Evolutionary conservation across 495 filamentous ascomycete species (phyloP).

Genomic region (Chaetomidium leptoderma): DNA sequence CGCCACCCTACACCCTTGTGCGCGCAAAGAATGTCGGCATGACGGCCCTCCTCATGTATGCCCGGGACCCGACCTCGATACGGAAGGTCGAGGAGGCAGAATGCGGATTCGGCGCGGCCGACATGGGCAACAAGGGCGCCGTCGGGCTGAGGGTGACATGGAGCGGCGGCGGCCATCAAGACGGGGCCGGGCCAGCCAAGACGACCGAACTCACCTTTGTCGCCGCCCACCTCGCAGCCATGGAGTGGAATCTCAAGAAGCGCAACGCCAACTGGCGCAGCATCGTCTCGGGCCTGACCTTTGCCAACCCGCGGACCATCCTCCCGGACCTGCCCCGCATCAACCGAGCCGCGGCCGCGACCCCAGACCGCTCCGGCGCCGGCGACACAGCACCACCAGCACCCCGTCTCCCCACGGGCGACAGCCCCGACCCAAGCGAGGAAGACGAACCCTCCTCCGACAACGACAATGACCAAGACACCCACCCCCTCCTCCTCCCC

Average conservation of each 20-base stretch:
- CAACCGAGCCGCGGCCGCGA: conserved; percentile 7
- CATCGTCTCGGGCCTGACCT: conserved; percentile 75
- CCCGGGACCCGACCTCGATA: conserved; percentile 53
- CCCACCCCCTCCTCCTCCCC: not conserved
- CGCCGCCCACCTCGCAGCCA: conserved; percentile 82
- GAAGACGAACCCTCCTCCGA: conserved; percentile 22
- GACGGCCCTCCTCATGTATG: conserved; percentile 83
- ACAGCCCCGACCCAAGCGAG: conserved; percentile 23
- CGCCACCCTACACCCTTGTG: conserved; percentile 45
- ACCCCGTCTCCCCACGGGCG: conserved; percentile 5
- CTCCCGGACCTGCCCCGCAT: conserved; percentile 24
- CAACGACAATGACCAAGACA: not conserved
- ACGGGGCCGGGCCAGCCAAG: conserved; percentile 23
- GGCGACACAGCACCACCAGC: conserved; percentile 15
- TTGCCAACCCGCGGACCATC: conserved; percentile 45
- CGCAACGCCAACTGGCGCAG: conserved; percentile 82
- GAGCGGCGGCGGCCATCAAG: conserved; percentile 3
- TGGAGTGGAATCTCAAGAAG: conserved; percentile 65
- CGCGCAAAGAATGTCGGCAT: conserved; percentile 70
- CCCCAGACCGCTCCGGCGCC: conserved; percentile 24
- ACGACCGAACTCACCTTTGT: conserved; percentile 72
- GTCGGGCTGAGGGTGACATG: conserved; percentile 69
- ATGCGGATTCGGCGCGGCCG: conserved; percentile 73
- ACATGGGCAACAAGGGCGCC: conserved; percentile 94
- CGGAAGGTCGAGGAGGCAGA: conserved; percentile 62